Evolutionary conservation across 108 stramenopile genomes (phyloP), one percentile per base, ranked within the genome.

Genomic region (Aurantiochytrium sp.): DNA sequence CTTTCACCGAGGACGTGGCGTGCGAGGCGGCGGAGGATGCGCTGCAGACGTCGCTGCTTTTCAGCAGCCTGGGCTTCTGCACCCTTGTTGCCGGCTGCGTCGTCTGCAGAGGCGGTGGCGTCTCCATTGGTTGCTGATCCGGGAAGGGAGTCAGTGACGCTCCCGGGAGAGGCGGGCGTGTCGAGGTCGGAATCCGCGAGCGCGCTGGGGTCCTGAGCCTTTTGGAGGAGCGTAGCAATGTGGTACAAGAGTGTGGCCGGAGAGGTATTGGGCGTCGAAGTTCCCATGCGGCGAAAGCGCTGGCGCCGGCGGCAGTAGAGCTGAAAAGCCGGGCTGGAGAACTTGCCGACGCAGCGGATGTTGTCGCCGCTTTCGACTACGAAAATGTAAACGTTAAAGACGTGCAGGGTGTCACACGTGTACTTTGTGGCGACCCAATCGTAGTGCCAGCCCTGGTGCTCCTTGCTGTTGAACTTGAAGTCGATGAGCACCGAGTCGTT

Each of bases 381-480:
- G 51, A 83, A 83, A 12, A 83, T 53, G 51, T 83, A 83, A 18
- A 83, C 76, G 25, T 83, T 83, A 23, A 83, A 83, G 5, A 83
- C 51, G 51, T 83, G 76, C 19, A 53, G 49, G 25, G 51, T 53
- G 51, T 83, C 51, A 4, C 76, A 83, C 10, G 76, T 83, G 51
- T 83, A 83, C 51, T 83, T 83, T 21, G 76, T 83, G 51, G 76
- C 76, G 45, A 53, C 49, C 76, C 76, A 83, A 4, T 47, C 76
- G 28, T 83, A 83, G 76, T 83, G 76, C 76, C 76, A 83, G 76
- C 76, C 76, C 4, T 83, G 76, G 51, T 83, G 76, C 28, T 83
- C 76, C 64, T 69, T 69, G 51, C 76, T 83, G 76, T 83, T 83
- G 4, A 83, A 83, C 76, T 83, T 47, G 51, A 83, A 83, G 4